Conservation (phyloP, 495 filamentous ascomycete species). For the Xylaria cubensis region DNA sequence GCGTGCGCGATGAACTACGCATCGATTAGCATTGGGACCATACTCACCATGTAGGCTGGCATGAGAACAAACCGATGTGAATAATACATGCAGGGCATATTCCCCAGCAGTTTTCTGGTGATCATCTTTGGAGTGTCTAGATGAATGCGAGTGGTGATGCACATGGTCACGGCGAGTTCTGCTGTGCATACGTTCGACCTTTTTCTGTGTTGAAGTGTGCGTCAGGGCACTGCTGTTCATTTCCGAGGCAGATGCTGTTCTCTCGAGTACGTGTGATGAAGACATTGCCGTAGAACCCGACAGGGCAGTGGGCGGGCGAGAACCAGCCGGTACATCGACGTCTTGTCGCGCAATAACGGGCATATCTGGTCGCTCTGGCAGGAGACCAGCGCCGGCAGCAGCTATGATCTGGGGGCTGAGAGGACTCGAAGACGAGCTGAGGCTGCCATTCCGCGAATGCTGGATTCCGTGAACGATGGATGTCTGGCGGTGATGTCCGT, state of each 20-base stretch:
- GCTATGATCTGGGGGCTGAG: constrained; percentile 84
- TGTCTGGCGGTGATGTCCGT: constrained; percentile 90
- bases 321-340: constrained; percentile 43
- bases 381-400: constrained; percentile 60
- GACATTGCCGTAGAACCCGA: constrained; percentile 50
- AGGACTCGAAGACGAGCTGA: constrained; percentile 70
- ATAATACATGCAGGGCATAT: constrained; percentile 94
- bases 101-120: constrained; percentile 89
- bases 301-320: constrained; percentile 49
- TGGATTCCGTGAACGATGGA: constrained; percentile 94
- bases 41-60: constrained; percentile 7
- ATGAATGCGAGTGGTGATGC: constrained; percentile 84
- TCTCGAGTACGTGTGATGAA: constrained; percentile 43
- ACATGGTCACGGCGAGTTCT: constrained; percentile 72
- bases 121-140: constrained; percentile 72
- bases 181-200: constrained; percentile 69
- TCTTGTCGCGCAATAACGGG: constrained; percentile 51
- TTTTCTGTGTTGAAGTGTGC: constrained; percentile 45
- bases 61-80: constrained; percentile 74
- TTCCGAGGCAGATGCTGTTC: constrained; percentile 41
- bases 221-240: constrained; percentile 31
- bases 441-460: constrained; percentile 86
- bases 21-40: constrained; percentile 34
- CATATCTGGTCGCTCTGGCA: constrained; percentile 53
- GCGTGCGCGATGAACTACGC: constrained; percentile 76